phyloP scores from a whole-genome alignment of 179 eudicot genomes.

The Actinidia chinensis region DNA sequence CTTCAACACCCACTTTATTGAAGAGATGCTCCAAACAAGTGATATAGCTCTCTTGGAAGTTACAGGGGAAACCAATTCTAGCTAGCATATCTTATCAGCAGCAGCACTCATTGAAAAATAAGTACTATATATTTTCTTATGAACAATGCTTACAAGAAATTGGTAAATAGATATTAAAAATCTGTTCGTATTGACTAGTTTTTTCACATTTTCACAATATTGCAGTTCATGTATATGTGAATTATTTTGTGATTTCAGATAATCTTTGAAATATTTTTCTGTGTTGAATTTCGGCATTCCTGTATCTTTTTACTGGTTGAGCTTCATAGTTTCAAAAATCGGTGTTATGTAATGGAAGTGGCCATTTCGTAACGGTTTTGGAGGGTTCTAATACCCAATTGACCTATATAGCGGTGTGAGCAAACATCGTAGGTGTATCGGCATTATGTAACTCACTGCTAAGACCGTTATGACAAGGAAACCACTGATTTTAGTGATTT shows the following conservation, averaged over 20 bases:
- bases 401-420: too few species aligned
- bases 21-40: not conserved
- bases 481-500: too few species aligned
- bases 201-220: not conserved
- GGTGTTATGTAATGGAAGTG: too few species aligned
- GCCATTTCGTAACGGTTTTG: too few species aligned
- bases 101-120: not conserved
- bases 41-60: not conserved
- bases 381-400: too few species aligned
- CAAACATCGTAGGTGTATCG: too few species aligned
- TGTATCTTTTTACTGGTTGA: not conserved
- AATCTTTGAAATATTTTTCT: not conserved
- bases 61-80: not conserved
- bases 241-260: not conserved
- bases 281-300: not conserved
- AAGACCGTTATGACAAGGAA: too few species aligned
- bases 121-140: not conserved
- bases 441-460: too few species aligned
- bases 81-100: not conserved
- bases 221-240: not conserved
- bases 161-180: not conserved
- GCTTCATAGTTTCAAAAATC: too few species aligned
- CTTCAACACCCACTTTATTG: not conserved
- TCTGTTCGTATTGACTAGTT: not conserved
- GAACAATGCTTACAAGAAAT: constrained; percentile 3